Evolutionary conservation across 306 rosid genomes (phyloP), one percentile per base, ranked within the genome.

Genomic region (Phaseolus lunatus): DNA sequence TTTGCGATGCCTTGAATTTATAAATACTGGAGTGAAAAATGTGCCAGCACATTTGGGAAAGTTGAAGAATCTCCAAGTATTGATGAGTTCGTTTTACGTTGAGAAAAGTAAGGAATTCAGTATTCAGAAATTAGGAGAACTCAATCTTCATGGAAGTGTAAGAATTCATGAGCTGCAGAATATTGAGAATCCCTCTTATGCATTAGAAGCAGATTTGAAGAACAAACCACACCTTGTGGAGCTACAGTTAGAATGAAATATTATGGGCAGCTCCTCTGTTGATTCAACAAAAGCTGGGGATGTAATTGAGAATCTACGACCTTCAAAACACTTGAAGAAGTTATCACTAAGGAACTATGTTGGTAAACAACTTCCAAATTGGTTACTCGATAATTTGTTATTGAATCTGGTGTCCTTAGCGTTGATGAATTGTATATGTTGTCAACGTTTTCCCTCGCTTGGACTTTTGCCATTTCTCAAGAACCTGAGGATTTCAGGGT

Each of bases 1-100:
- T 11, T 45, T 74, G 35, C 5, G 35, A 4, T 31, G 4, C 35
- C 35, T 31, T 0, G 35, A 31, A 45, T 10, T 18, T 1, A 3
- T 4, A 0, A 20, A 41, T 18, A 74, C 79, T 29, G 0, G 13
- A 14, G 10, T 61, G 61, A 59, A 0, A 20, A 13, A n/a, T 12
- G 5, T 27, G 48, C n/a, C n/a, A n/a, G n/a, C 79, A 14, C 18
- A 31, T 4, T 6, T 75, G 16, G 59, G 47, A 20, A 7, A 75
- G 29, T 10, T 75, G 9, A 23, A 61, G 20, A 75, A 45, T 19
- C 79, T 75, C 29, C 59, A 61, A 45, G 47, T 75, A 13, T 47
- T 1, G 5, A 61, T 74, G 79, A 47, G 35, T 49, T 45, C 24
- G 0, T 75, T 75, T 75, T 14, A 12, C 29, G 79, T 75, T 15